Percentiles rank a stretch among this genome's conserved stretches.
Conservation (phyloP, 1,284 basidiomycete genomes). For the Ustilago tritici region DNA sequence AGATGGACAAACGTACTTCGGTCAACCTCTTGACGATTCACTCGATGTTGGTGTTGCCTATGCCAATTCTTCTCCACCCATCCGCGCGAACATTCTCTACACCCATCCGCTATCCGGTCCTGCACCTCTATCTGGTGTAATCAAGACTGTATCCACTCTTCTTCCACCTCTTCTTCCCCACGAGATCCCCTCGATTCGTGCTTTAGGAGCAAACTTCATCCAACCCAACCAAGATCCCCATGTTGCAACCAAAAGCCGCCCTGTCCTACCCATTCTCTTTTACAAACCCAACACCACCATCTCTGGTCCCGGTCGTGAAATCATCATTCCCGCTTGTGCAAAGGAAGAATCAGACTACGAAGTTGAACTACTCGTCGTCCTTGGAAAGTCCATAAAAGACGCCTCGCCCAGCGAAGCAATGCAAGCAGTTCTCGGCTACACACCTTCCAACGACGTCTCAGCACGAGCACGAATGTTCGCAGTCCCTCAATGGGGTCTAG, state of each 20-base stretch:
- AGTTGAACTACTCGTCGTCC: slow-evolving; percentile 57
- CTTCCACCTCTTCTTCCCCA: slow-evolving; percentile 38
- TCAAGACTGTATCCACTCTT: slow-evolving; percentile 47
- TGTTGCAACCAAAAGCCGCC: slow-evolving; percentile 37
- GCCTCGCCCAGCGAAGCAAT: slow-evolving; percentile 35
- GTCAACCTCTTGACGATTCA: slow-evolving; percentile 47
- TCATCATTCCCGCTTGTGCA: slow-evolving; percentile 47
- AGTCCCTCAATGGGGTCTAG: slow-evolving; percentile 56
- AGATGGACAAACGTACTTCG: slow-evolving; percentile 50
- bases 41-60: slow-evolving; percentile 52
- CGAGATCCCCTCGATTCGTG: slow-evolving; percentile 36
- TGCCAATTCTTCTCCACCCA: slow-evolving; percentile 13
- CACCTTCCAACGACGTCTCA: slow-evolving; percentile 55
- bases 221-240: slow-evolving; percentile 38
- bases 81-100: slow-evolving; percentile 35
- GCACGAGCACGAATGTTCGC: slow-evolving; percentile 57
- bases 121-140: slow-evolving; percentile 22
- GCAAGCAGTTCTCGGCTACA: slow-evolving; percentile 50
- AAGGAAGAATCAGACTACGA: slow-evolving; percentile 56
- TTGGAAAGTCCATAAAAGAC: slow-evolving; percentile 43
- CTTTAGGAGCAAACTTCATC: slow-evolving; percentile 50
- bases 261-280: slow-evolving; percentile 56
- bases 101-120: slow-evolving; percentile 24
- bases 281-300: slow-evolving; percentile 51
- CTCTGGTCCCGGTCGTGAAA: slow-evolving; percentile 39